Conservation (phyloP, 2,329 filamentous ascomycete species). For the Clonostachys byssicola region DNA sequence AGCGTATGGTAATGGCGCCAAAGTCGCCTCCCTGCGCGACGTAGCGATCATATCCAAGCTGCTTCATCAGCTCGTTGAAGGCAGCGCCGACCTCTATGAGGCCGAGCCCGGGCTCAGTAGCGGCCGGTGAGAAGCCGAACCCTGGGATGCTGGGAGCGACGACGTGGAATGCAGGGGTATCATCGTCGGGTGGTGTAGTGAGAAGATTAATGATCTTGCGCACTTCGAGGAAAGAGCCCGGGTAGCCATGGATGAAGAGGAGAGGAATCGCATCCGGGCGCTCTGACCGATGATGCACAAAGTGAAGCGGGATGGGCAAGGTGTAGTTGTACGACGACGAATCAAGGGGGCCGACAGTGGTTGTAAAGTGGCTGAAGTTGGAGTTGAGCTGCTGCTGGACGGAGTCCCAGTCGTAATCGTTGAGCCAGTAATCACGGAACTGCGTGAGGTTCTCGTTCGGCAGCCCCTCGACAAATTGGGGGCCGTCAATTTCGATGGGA, state of each 20-base stretch:
- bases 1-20: slow-evolving; percentile 1
- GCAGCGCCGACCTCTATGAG: slow-evolving; percentile 5
- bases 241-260: slow-evolving; percentile 37
- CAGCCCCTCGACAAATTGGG: neutral
- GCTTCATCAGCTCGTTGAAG: slow-evolving; percentile 8
- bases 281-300: slow-evolving; percentile 1
- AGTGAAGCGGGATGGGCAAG: slow-evolving; percentile 1
- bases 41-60: slow-evolving; percentile 9
- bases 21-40: slow-evolving; percentile 4
- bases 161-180: slow-evolving; percentile 35
- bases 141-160: slow-evolving; percentile 38
- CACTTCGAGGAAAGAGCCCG: slow-evolving; percentile 32
- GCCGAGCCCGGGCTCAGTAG: slow-evolving; percentile 5
- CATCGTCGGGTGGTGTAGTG: slow-evolving; percentile 13
- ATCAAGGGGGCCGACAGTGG: neutral
- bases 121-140: slow-evolving; percentile 33
- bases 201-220: slow-evolving; percentile 24
- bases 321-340: neutral
- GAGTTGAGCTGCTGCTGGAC: neutral
- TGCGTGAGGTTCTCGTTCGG: neutral
- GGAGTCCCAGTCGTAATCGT: neutral
- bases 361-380: slow-evolving; percentile 1
- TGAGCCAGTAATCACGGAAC: neutral
- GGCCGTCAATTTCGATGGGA: neutral
- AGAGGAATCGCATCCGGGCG: slow-evolving; percentile 26